These are phyloP conservation scores for Vararia minispora DNA, from an alignment of 768 basidiomycete species.

Conservation along the genomic window DNA sequence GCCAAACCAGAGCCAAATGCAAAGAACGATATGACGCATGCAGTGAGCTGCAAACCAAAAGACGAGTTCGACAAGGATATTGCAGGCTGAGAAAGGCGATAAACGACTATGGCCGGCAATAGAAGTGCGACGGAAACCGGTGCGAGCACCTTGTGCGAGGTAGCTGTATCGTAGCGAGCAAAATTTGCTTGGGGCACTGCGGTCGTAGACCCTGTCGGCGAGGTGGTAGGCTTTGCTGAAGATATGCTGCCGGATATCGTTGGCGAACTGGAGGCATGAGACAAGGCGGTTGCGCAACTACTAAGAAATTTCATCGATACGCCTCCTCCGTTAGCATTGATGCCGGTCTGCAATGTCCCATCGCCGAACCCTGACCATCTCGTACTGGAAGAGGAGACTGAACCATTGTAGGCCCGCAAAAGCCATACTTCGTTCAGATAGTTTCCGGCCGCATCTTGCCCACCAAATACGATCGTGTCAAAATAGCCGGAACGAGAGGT, in stretches of 20 bases:
- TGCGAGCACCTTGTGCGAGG: slow-evolving; percentile 34
- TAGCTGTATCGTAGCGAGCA: slow-evolving; percentile 29
- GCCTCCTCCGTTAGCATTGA: slow-evolving; percentile 55
- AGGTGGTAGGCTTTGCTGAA: slow-evolving; percentile 11
- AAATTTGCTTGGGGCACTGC: not conserved
- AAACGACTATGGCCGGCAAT: slow-evolving; percentile 29
- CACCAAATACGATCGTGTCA: slow-evolving; percentile 74
- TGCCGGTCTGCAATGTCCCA: slow-evolving; percentile 50
- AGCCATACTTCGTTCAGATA: slow-evolving; percentile 74
- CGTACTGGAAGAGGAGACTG: slow-evolving; percentile 40
- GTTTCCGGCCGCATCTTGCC: slow-evolving; percentile 51
- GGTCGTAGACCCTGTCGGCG: slow-evolving; percentile 14
- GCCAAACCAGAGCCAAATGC: slow-evolving; percentile 52
- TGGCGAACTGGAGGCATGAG: not conserved
- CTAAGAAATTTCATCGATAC: slow-evolving; percentile 50
- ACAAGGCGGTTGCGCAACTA: slow-evolving; percentile 40
- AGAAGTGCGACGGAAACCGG: slow-evolving; percentile 38
- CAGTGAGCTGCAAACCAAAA: too few species aligned
- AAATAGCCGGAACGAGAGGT: slow-evolving; percentile 32
- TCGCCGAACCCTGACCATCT: slow-evolving; percentile 56
- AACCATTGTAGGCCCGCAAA: slow-evolving; percentile 58
- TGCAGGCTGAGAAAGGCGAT: slow-evolving; percentile 31
- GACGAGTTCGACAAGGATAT: slow-evolving; percentile 18
- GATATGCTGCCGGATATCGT: not conserved
- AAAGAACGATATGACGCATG: slow-evolving; percentile 28